Base-by-base conservation (phyloP, 345 rosid genomes). In the Corchorus olitorius region DNA sequence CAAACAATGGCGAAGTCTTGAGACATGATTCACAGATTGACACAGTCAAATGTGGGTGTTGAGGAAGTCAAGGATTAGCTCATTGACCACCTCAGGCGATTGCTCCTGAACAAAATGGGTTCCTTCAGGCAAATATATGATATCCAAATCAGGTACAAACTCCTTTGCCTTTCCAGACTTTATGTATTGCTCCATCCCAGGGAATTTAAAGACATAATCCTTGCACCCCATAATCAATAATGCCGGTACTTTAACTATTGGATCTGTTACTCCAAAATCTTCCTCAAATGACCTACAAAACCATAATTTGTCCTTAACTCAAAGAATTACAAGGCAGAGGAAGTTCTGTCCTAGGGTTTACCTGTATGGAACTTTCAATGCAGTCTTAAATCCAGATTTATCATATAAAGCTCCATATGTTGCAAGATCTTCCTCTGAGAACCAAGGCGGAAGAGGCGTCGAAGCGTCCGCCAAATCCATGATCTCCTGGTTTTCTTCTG, bases 31-130 rank as follows among this genome's bases (percentile, higher is more conserved):
- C 13, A 33, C 39, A 1, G 16, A 12, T 2, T 0, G 7, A 27
- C 55, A 49, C 4, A 1, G 10, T 78, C 74, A 62, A 12, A 73
- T 48, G 58, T 78, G 86, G 48, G 77, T 76, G 63, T 61, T 64
- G 45, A 87, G 84, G 88, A 87, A 89, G 72, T 73, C 60, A 17
- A 89, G 73, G 59, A 89, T 55, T 16, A 83, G 83, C 71, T 86
- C 77, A 53, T 87, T 86, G 73, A 87, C 88, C 78, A 80, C 54
- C 17, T 86, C 88, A 9, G 91, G 91, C 16, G 75, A 79, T 46
- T 89, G 91, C 81, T 89, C 90, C 48, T 86, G 93, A 46, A 86
- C 86, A 75, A 86, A 89, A 83, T 87, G 90, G 4, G 67, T 78
- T 34, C 93, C 90, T 74, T 87, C 85, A n/a, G 93, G 88, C 70